phyloP scores from a whole-genome alignment of 768 basidiomycete genomes.

The Candolleomyces efflorescens region DNA sequence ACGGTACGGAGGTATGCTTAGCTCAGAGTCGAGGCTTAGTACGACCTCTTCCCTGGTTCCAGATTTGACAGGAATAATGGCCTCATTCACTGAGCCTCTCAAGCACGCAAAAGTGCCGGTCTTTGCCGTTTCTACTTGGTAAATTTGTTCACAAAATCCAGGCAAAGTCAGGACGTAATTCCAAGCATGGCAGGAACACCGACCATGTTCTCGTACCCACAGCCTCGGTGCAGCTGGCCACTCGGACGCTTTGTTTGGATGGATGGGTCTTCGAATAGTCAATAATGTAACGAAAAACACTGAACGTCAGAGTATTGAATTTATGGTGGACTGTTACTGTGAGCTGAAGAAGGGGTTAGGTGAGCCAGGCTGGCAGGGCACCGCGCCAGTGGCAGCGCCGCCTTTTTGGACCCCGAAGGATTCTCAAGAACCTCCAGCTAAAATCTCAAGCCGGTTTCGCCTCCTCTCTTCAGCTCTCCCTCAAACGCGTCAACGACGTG shows the following conservation, averaged over 20 bases:
- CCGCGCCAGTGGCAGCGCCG: background rate
- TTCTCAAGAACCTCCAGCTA: background rate
- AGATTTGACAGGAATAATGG: constrained; percentile 22
- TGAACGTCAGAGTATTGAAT: background rate
- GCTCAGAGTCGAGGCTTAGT: background rate
- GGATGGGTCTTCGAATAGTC: constrained; percentile 46
- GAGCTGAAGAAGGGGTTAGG: background rate
- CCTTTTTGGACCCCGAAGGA: background rate
- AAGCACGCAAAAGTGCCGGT: constrained; percentile 48
- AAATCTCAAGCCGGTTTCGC: background rate
- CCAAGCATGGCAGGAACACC: constrained; percentile 51
- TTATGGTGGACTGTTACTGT: background rate
- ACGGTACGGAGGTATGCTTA: constrained; percentile 34
- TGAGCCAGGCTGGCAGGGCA: background rate
- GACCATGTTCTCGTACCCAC: constrained; percentile 58
- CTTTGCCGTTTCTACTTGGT: constrained; percentile 66
- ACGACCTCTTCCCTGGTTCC: background rate
- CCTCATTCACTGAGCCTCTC: constrained; percentile 49
- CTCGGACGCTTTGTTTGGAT: constrained; percentile 39
- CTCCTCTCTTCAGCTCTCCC: background rate
- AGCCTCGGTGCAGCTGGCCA: constrained; percentile 36
- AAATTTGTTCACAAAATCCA: constrained; percentile 6
- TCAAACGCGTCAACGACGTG: background rate
- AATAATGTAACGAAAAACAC: constrained; percentile 9
- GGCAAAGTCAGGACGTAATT: background rate